These are phyloP conservation scores for Fraxinus angustifolia DNA, from an alignment of 305 asterid species.

Conservation along the genomic window DNA sequence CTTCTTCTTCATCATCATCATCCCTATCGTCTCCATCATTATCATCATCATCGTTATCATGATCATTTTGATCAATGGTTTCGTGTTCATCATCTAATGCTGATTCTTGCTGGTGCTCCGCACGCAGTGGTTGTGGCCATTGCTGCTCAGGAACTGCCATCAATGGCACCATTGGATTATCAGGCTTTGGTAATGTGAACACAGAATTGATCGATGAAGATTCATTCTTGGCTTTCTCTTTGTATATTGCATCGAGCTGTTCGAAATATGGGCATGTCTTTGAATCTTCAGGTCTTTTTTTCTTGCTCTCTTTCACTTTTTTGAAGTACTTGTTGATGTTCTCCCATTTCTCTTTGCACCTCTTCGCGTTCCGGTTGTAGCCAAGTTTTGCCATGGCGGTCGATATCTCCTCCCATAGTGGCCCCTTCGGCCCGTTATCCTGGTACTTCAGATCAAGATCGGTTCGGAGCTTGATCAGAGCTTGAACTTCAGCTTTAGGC, in stretches of 20 bases:
- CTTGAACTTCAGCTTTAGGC: conserved; percentile 65
- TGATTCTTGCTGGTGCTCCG: conserved; percentile 16
- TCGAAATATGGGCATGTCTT: conserved; percentile 66
- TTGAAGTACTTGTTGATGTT: conserved; percentile 69
- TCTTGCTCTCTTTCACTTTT: conserved; percentile 52
- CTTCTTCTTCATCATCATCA: conserved; percentile 30
- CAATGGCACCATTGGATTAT: conserved; percentile 47
- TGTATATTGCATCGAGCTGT: conserved; percentile 73
- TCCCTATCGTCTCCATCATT: conserved; percentile 26
- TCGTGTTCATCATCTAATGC: conserved; percentile 37
- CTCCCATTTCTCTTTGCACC: conserved; percentile 85
- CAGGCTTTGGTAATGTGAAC: conserved; percentile 18
- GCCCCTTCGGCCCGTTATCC: conserved; percentile 58
- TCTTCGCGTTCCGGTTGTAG: conserved; percentile 52
- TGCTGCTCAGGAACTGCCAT: conserved; percentile 91
- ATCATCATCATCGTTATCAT: conserved; percentile 27
- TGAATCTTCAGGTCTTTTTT: conserved; percentile 44
- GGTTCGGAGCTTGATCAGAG: conserved; percentile 45
- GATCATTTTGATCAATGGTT: conserved; percentile 30
- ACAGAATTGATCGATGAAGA: conserved; percentile 16
- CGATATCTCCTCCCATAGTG: conserved; percentile 71
- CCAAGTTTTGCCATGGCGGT: conserved; percentile 50
- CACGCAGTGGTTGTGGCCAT: conserved; percentile 54
- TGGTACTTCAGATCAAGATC: conserved; percentile 50
- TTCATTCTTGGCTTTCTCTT: conserved; percentile 43